Conservation (phyloP, 371 early-diverging fungal species). For the Mucor ambiguus region DNA sequence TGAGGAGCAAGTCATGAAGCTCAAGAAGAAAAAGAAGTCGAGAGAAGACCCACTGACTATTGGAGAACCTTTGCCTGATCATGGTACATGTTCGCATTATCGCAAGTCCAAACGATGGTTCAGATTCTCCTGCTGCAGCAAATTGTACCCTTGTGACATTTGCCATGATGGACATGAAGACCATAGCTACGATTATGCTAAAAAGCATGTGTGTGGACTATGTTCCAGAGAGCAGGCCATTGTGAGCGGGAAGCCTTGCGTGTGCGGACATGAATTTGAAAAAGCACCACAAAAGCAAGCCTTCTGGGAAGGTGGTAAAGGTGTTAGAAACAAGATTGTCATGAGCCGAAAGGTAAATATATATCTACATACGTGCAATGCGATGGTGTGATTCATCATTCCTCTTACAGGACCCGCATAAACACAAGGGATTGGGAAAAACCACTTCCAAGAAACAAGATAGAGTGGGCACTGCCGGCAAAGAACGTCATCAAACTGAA, state of each 20-base stretch:
- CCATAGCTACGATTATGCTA: slow-evolving; percentile 75
- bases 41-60: slow-evolving; percentile 54
- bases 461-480: slow-evolving; percentile 53
- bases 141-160: slow-evolving; percentile 87
- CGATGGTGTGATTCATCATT: too few relatives aligned
- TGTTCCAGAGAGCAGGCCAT: slow-evolving; percentile 89
- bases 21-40: slow-evolving; percentile 53
- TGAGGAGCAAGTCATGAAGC: slow-evolving; percentile 31
- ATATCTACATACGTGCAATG: too few relatives aligned
- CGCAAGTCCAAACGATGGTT: slow-evolving; percentile 94
- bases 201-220: slow-evolving; percentile 89
- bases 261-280: slow-evolving; percentile 76
- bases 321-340: slow-evolving; percentile 75
- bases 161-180: slow-evolving; percentile 89
- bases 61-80: slow-evolving; percentile 77
- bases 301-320: slow-evolving; percentile 98
- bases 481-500: slow-evolving; percentile 23
- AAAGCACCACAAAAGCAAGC: slow-evolving; percentile 41
- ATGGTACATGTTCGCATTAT: slow-evolving; percentile 94
- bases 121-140: slow-evolving; percentile 88
- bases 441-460: slow-evolving; percentile 59
- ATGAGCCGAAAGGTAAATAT: slow-evolving; percentile 87
- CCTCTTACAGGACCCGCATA: slow-evolving; percentile 48
- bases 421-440: slow-evolving; percentile 50
- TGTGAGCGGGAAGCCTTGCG: slow-evolving; percentile 41